These are phyloP conservation scores for Lavandula angustifolia DNA, from an alignment of 257 asterid species.

Conservation along the genomic window DNA sequence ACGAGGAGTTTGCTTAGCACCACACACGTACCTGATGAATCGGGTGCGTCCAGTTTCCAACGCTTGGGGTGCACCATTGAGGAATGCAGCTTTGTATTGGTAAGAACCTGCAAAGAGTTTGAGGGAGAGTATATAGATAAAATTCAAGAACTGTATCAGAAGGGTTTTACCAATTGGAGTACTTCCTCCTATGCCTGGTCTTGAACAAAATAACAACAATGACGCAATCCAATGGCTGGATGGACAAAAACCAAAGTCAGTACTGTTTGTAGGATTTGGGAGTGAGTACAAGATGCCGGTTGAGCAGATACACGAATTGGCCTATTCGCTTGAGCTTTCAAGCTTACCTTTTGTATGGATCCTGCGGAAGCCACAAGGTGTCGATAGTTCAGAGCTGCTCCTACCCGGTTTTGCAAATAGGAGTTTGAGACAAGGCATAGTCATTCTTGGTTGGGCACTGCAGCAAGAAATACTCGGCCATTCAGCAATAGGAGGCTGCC, in stretches of 20 bases:
- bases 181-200: slow-evolving; percentile 36
- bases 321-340: slow-evolving; percentile 44
- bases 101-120: slow-evolving; percentile 45
- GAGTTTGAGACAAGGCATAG: slow-evolving; percentile 36
- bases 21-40: slow-evolving; percentile 34
- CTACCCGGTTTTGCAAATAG: slow-evolving; percentile 43
- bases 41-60: slow-evolving; percentile 42
- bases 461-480: slow-evolving; percentile 54
- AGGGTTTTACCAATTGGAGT: slow-evolving; percentile 43
- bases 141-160: slow-evolving; percentile 32
- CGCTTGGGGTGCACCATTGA: slow-evolving; percentile 39
- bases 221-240: slow-evolving; percentile 41
- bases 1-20: neutral
- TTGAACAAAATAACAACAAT: neutral
- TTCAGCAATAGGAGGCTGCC: slow-evolving; percentile 46
- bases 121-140: slow-evolving; percentile 41
- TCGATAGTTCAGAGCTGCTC: slow-evolving; percentile 27
- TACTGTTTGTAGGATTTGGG: slow-evolving; percentile 52
- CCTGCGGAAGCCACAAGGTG: slow-evolving; percentile 38
- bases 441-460: slow-evolving; percentile 46
- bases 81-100: slow-evolving; percentile 36
- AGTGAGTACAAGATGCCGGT: slow-evolving; percentile 52
- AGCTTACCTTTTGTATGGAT: slow-evolving; percentile 50
- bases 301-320: slow-evolving; percentile 49
- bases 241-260: slow-evolving; percentile 39